Percentiles rank a stretch among this genome's conserved stretches.
These are phyloP conservation scores for Torulaspora globosa DNA, from an alignment of 1,139 yeast species.

Conservation along the genomic window DNA sequence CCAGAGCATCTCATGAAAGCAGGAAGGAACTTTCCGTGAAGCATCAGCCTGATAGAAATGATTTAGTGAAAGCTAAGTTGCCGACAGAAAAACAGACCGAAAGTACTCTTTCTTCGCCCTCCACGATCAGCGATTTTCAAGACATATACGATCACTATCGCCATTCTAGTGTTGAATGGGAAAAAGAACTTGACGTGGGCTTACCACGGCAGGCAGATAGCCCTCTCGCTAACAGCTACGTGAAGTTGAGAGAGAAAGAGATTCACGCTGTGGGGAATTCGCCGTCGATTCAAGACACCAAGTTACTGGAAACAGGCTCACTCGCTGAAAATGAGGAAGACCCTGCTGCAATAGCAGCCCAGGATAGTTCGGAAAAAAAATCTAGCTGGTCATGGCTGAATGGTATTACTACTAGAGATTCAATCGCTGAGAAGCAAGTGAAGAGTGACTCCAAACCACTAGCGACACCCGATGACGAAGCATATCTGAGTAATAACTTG, in stretches of 20 bases:
- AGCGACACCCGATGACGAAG: background rate
- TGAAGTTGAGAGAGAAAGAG: background rate
- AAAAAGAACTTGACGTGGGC: constrained; percentile 13
- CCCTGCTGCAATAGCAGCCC: background rate
- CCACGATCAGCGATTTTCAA: constrained; percentile 25
- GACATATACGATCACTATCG: constrained; percentile 33
- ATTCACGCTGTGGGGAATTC: background rate
- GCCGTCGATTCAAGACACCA: background rate
- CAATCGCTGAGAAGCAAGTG: constrained; percentile 1
- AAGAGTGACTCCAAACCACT: background rate
- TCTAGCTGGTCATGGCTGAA: constrained; percentile 22
- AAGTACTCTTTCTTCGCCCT: constrained; percentile 18
- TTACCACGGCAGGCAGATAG: background rate
- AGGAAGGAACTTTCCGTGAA: background rate
- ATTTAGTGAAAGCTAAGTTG: background rate
- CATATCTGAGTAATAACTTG: constrained; percentile 9
- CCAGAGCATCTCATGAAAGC: background rate
- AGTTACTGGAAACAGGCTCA: background rate
- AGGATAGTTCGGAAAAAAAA: constrained; percentile 15
- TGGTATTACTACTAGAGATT: constrained; percentile 9
- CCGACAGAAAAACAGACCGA: constrained; percentile 6
- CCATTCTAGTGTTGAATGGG: constrained; percentile 22
- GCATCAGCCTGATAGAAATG: background rate
- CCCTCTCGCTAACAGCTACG: background rate
- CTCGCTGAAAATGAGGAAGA: constrained; percentile 1